Percentiles rank a stretch among this genome's conserved stretches.
These are phyloP conservation scores for Trichoderma sp. DNA, from an alignment of 2,329 filamentous ascomycete species.

Conservation along the genomic window DNA sequence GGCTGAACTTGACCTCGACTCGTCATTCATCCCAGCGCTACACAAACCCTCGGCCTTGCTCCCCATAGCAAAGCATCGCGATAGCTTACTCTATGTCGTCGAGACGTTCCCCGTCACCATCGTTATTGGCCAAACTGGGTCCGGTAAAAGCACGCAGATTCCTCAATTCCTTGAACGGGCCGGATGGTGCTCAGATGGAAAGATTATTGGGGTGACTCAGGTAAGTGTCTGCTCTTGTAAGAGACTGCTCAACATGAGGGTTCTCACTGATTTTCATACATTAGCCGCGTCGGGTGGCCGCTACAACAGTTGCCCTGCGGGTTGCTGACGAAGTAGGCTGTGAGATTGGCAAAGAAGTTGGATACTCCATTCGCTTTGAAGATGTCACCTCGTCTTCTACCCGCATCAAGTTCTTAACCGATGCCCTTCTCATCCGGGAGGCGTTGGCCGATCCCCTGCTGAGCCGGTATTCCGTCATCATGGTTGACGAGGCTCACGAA, in stretches of 20 bases:
- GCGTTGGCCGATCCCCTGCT: slow-evolving; percentile 89
- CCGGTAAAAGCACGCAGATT: slow-evolving; percentile 92
- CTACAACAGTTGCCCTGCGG: slow-evolving; percentile 80
- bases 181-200: slow-evolving; percentile 84
- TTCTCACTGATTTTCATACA: background rate
- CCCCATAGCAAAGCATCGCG: slow-evolving; percentile 79
- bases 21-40: slow-evolving; percentile 70
- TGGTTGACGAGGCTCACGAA: slow-evolving; percentile 97
- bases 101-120: slow-evolving; percentile 83
- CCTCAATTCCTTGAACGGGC: slow-evolving; percentile 85
- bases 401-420: slow-evolving; percentile 90
- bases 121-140: slow-evolving; percentile 89
- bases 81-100: slow-evolving; percentile 78
- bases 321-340: slow-evolving; percentile 88
- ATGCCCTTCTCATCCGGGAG: slow-evolving; percentile 86
- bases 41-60: slow-evolving; percentile 82
- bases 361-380: slow-evolving; percentile 90
- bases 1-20: slow-evolving; percentile 55
- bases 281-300: slow-evolving; percentile 86
- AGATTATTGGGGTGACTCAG: slow-evolving; percentile 85
- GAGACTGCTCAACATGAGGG: background rate
- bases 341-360: slow-evolving; percentile 83
- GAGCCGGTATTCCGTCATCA: slow-evolving; percentile 89
- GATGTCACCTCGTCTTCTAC: slow-evolving; percentile 84
- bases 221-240: slow-evolving; percentile 45